phyloP scores from a whole-genome alignment of 306 rosid genomes.

The Lathyrus oleraceus region DNA sequence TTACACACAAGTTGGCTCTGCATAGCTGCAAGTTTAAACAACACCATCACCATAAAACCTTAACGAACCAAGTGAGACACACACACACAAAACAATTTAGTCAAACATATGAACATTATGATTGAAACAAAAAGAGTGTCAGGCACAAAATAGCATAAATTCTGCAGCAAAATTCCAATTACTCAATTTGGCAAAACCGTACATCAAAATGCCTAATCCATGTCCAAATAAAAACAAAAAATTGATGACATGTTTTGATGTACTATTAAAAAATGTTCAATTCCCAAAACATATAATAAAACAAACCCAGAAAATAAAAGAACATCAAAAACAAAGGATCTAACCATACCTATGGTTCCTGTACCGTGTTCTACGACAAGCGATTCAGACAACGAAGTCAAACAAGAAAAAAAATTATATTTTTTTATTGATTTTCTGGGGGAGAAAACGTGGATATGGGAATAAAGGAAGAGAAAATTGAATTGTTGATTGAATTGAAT shows the following conservation, averaged over 20 bases:
- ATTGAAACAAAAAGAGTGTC: conserved; percentile 6
- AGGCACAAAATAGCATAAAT: conserved; percentile 5
- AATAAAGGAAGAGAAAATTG: conserved; percentile 8
- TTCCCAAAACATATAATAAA: neutral
- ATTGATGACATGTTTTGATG: neutral
- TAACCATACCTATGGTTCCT: conserved; percentile 40
- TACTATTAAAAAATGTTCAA: neutral
- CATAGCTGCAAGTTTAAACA: conserved; percentile 67
- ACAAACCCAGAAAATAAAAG: neutral
- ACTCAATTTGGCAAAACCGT: neutral
- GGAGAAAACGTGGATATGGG: conserved; percentile 8
- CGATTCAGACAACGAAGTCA: conserved; percentile 29
- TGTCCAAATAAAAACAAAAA: conserved; percentile 26
- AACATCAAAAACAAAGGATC: conserved; percentile 20
- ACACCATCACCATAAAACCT: conserved; percentile 28
- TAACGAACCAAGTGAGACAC: neutral
- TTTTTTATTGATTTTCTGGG: neutral
- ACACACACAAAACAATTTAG: neutral
- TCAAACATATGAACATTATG: neutral
- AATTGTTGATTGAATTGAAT: neutral
- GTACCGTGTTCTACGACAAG: conserved; percentile 9
- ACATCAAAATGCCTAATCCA: conserved; percentile 16
- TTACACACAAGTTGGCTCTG: conserved; percentile 95
- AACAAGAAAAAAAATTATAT: neutral
- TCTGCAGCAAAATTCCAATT: conserved; percentile 15